phyloP scores from a whole-genome alignment of 441 rosid genomes.

The Arabidopsis hybrid region DNA sequence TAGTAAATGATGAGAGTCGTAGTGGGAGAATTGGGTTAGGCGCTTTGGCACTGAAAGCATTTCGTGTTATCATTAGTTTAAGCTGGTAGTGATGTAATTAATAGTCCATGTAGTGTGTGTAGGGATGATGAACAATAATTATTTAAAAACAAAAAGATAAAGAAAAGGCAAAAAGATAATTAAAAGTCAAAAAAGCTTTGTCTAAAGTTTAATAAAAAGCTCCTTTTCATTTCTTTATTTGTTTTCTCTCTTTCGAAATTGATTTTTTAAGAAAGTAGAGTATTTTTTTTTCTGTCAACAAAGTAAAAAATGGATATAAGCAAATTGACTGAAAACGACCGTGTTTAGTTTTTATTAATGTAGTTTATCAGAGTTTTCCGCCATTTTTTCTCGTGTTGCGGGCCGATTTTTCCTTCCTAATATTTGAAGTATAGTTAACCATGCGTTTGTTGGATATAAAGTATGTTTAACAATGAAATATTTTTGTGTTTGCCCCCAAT shows the following conservation, averaged over 20 bases:
- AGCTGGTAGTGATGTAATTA: conserved; percentile 36
- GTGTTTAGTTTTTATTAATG: neutral
- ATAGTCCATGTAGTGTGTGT: conserved; percentile 26
- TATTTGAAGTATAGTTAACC: conserved; percentile 3
- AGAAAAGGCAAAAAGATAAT: conserved; percentile 25
- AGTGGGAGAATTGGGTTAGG: conserved; percentile 39
- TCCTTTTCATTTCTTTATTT: conserved; percentile 26
- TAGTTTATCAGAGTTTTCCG: conserved; percentile 4
- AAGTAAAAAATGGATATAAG: conserved; percentile 27
- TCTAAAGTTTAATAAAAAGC: conserved; percentile 35
- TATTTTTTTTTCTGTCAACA: conserved; percentile 22
- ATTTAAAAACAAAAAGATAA: conserved; percentile 12
- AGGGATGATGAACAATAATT: conserved; percentile 38
- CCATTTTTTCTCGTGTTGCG: conserved; percentile 28
- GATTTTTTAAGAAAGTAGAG: conserved; percentile 9
- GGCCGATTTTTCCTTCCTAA: neutral
- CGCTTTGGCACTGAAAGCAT: conserved; percentile 41
- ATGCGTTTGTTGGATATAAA: conserved; percentile 23
- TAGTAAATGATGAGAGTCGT: conserved; percentile 19
- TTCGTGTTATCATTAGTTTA: conserved; percentile 35
- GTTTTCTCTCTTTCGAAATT: conserved; percentile 6
- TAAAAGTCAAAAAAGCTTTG: conserved; percentile 34
- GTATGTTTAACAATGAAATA: neutral
- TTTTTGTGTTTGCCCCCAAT: too few relatives aligned
- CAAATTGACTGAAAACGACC: conserved; percentile 33